A percentile compares a stretch with the other conserved stretches of the same genome.
Evolutionary conservation across 768 basidiomycete species (phyloP).

Genomic region (Lactarius deliciosus): DNA sequence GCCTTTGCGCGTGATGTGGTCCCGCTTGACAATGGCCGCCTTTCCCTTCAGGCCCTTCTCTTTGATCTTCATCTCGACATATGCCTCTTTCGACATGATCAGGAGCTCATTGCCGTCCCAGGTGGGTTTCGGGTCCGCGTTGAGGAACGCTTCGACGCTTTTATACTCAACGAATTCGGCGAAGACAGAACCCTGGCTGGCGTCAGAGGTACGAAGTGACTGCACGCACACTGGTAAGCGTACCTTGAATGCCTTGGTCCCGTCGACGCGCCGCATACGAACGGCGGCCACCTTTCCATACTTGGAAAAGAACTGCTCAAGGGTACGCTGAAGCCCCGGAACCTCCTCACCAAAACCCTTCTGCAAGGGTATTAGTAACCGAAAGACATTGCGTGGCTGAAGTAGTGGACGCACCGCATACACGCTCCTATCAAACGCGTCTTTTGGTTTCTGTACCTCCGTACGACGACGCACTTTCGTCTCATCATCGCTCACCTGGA

Average conservation of each 20-base stretch:
- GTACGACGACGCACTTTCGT: conserved; percentile 71
- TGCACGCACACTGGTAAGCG: conserved; percentile 19
- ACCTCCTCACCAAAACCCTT: conserved; percentile 83
- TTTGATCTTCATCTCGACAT: conserved; percentile 95
- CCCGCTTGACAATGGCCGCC: conserved; percentile 58
- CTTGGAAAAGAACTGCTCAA: conserved; percentile 78
- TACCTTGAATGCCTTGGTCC: conserved; percentile 87
- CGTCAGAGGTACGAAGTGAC: neutral
- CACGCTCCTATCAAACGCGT: conserved; percentile 77
- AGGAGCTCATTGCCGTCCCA: conserved; percentile 76
- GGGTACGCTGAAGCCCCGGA: conserved; percentile 59
- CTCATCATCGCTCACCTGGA: conserved; percentile 75
- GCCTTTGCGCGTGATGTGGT: conserved; percentile 50
- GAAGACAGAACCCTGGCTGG: conserved; percentile 81
- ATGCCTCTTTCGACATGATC: conserved; percentile 89
- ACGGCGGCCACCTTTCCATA: conserved; percentile 81
- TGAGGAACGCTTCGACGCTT: conserved; percentile 72
- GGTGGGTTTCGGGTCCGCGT: conserved; percentile 75
- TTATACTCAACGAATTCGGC: conserved; percentile 78
- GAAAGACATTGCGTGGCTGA: neutral
- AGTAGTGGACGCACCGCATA: conserved; percentile 69
- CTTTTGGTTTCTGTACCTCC: conserved; percentile 76
- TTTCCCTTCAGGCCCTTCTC: conserved; percentile 87
- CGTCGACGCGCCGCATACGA: conserved; percentile 79
- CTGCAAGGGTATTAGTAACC: conserved; percentile 41